These are phyloP conservation scores for Macrolepiota albuminosa DNA, from an alignment of 768 basidiomycete genomes.

Conservation along the genomic window DNA sequence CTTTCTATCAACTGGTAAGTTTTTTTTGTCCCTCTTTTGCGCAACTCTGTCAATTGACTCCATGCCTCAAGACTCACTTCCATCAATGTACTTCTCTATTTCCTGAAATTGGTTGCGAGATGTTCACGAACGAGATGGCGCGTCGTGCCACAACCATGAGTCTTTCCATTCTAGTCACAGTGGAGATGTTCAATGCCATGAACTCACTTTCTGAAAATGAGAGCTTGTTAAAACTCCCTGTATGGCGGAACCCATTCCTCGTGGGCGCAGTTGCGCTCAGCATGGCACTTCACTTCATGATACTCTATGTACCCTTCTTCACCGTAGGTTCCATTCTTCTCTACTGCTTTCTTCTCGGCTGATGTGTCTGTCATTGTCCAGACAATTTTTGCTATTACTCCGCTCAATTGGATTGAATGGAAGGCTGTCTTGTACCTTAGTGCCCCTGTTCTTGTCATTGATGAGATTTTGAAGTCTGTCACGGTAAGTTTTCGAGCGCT, in stretches of 20 bases:
- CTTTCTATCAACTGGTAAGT: conserved; percentile 86
- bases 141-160: conserved; percentile 93
- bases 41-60: background rate
- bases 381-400: conserved; percentile 87
- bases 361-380: conserved; percentile 22
- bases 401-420: conserved; percentile 95
- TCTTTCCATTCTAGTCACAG: conserved; percentile 90
- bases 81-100: conserved; percentile 83
- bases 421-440: conserved; percentile 86
- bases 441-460: conserved; percentile 83
- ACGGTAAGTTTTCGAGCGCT: conserved; percentile 45
- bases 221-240: conserved; percentile 78
- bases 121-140: conserved; percentile 89
- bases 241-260: conserved; percentile 95
- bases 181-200: conserved; percentile 98
- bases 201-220: conserved; percentile 98
- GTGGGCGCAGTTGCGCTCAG: conserved; percentile 85
- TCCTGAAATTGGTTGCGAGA: conserved; percentile 90
- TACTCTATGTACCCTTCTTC: conserved; percentile 97
- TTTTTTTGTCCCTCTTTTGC: background rate
- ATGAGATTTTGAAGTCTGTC: conserved; percentile 85
- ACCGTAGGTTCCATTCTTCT: conserved; percentile 48
- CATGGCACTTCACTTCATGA: conserved; percentile 91
- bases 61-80: conserved; percentile 75
- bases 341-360: background rate